Evolutionary conservation across 1,139 yeast species (phyloP).

Genomic region (Keqinozyma sinolaborantium): DNA sequence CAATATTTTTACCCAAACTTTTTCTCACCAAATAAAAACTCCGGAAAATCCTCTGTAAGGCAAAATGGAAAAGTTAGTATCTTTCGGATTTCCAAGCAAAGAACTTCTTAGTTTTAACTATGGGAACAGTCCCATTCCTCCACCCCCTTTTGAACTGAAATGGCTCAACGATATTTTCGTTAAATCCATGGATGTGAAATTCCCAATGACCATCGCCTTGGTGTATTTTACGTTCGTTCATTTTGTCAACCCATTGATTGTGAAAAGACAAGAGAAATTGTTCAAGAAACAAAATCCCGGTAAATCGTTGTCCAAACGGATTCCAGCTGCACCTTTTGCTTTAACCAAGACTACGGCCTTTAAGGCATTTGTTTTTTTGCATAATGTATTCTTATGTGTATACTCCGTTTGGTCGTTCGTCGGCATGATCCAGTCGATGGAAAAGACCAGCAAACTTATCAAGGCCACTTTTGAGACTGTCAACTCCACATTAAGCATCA

Average conservation of each 20-base stretch:
- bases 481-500: slow-evolving; percentile 8
- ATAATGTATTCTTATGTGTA: slow-evolving; percentile 58
- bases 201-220: slow-evolving; percentile 59
- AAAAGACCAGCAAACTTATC: slow-evolving; percentile 30
- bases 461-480: slow-evolving; percentile 10
- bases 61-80: slow-evolving; percentile 15
- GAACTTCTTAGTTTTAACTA: slow-evolving; percentile 31
- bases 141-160: slow-evolving; percentile 32
- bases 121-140: slow-evolving; percentile 29
- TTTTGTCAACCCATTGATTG: slow-evolving; percentile 42
- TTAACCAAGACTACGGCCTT: slow-evolving; percentile 47
- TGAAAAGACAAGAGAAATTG: slow-evolving; percentile 30
- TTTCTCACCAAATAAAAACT: background rate
- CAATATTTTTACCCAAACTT: background rate
- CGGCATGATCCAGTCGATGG: slow-evolving; percentile 59
- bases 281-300: slow-evolving; percentile 11
- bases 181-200: slow-evolving; percentile 32
- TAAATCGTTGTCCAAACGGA: slow-evolving; percentile 21
- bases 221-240: slow-evolving; percentile 62
- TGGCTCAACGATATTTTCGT: slow-evolving; percentile 24
- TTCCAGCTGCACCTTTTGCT: slow-evolving; percentile 54
- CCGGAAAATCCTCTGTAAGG: background rate
- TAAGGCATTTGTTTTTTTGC: slow-evolving; percentile 56
- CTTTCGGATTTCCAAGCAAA: slow-evolving; percentile 36
- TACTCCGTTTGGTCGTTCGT: slow-evolving; percentile 72